phyloP scores from a whole-genome alignment of 1,139 yeast species.

The Yamadazyma mexicana region DNA sequence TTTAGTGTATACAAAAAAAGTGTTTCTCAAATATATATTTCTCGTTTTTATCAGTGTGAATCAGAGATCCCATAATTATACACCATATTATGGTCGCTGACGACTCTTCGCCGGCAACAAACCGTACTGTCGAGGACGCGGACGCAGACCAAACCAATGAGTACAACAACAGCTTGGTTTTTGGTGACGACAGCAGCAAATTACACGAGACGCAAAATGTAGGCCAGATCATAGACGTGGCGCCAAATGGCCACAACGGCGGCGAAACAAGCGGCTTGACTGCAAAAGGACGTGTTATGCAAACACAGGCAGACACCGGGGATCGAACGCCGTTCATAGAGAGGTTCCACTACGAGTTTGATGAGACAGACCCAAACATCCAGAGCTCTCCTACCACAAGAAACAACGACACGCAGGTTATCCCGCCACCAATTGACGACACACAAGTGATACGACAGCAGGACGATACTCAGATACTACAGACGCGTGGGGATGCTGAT shows the following conservation, averaged over 20 bases:
- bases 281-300: background rate
- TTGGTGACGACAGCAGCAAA: conserved; percentile 19
- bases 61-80: background rate
- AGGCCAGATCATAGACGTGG: conserved; percentile 1
- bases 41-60: too few relatives aligned
- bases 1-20: too few relatives aligned
- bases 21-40: too few relatives aligned
- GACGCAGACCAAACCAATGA: conserved; percentile 14
- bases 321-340: background rate
- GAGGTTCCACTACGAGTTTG: conserved; percentile 4
- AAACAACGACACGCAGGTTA: background rate
- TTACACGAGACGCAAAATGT: conserved; percentile 7
- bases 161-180: conserved; percentile 22
- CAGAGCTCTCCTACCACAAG: background rate
- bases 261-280: too few relatives aligned
- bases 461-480: conserved; percentile 3
- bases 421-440: background rate
- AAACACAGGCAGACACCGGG: background rate
- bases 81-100: background rate
- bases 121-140: background rate
- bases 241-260: too few relatives aligned
- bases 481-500: background rate
- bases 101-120: background rate
- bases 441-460: conserved; percentile 3
- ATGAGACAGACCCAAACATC: conserved; percentile 2